phyloP scores from a whole-genome alignment of 306 rosid species.

The Boehmeria nivea region DNA sequence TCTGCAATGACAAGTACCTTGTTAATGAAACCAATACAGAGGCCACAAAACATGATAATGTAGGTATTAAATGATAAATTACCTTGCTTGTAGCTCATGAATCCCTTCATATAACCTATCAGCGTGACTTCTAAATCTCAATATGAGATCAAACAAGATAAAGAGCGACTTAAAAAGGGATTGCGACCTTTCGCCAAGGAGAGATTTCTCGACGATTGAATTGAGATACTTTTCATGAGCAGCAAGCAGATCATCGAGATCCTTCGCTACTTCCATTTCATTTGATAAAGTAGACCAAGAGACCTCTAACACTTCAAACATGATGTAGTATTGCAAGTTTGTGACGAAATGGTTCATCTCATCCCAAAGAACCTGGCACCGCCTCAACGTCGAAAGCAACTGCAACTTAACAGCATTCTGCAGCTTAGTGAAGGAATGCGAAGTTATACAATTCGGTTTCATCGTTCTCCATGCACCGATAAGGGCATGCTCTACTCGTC shows the following conservation, averaged over 20 bases:
- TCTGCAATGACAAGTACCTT: conserved; percentile 39
- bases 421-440: conserved; percentile 69
- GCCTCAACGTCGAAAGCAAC: conserved; percentile 82
- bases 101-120: conserved; percentile 91
- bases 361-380: conserved; percentile 95
- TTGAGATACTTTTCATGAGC: conserved; percentile 92
- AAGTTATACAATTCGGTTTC: conserved; percentile 93
- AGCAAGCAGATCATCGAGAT: conserved; percentile 89
- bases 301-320: conserved; percentile 96
- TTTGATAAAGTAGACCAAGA: conserved; percentile 79
- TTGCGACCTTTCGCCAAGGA: conserved; percentile 85
- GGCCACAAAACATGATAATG: conserved; percentile 1
- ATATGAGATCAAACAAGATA: conserved; percentile 78
- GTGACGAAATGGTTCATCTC: conserved; percentile 96
- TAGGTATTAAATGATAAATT: conserved; percentile 13
- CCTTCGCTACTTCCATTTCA: conserved; percentile 93
- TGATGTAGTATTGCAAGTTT: conserved; percentile 88
- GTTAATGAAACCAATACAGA: background rate
- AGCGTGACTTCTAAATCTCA: conserved; percentile 77
- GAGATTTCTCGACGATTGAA: conserved; percentile 86
- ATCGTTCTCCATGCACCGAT: conserved; percentile 92
- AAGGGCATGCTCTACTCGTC: conserved; percentile 93
- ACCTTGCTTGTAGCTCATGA: conserved; percentile 91
- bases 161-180: conserved; percentile 75
- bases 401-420: conserved; percentile 62